Evolutionary conservation across 2,329 filamentous ascomycete genomes (phyloP).

Genomic region (Aureobasidium vineae): DNA sequence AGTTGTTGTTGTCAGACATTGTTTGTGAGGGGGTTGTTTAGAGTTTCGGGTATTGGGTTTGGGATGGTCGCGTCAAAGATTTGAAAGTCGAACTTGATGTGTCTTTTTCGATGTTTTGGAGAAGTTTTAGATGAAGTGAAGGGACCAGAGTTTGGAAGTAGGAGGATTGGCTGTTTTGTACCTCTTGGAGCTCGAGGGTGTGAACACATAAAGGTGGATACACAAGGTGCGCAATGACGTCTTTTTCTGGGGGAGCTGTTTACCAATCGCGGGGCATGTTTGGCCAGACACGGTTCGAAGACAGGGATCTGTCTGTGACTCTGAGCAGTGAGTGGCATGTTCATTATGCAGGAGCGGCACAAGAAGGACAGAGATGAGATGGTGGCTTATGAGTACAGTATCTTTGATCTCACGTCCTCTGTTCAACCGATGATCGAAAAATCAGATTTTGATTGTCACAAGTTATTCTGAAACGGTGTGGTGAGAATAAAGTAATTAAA

Average conservation of each 20-base stretch:
- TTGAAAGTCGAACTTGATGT: background rate
- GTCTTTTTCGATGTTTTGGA: background rate
- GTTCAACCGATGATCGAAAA: background rate
- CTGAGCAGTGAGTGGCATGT: background rate
- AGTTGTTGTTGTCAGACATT: constrained; percentile 24
- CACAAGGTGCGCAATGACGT: constrained; percentile 8
- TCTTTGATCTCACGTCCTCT: background rate
- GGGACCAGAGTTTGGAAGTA: background rate
- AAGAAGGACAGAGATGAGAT: background rate
- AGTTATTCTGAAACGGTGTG: background rate
- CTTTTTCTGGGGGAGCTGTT: constrained; percentile 11
- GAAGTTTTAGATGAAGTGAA: background rate
- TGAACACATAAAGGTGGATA: constrained; percentile 18
- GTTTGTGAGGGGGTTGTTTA: background rate
- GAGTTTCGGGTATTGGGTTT: background rate
- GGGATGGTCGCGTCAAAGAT: background rate
- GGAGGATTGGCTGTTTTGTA: constrained; percentile 2
- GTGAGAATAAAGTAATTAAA: background rate
- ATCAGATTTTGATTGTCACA: background rate
- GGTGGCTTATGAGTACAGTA: background rate
- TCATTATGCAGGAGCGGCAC: constrained; percentile 7
- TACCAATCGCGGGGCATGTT: constrained; percentile 12
- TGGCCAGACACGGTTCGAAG: constrained; percentile 11
- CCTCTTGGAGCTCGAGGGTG: background rate
- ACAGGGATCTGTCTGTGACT: constrained; percentile 4